Percentiles rank a stretch among this genome's conserved stretches.
phyloP scores from a whole-genome alignment of 345 rosid species.

The Luvunga scandens region DNA sequence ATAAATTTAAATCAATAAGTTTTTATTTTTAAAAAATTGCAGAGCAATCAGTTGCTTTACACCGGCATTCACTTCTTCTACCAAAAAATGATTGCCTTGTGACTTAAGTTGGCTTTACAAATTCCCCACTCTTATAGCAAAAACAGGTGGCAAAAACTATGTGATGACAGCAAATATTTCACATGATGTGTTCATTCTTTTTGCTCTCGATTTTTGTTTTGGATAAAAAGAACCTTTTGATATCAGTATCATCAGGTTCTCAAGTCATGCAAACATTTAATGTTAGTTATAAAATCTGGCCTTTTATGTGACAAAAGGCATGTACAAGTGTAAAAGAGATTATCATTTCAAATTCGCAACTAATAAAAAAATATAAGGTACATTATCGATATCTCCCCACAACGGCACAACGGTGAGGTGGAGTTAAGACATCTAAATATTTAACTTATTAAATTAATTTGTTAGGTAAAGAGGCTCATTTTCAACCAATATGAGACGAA shows the following conservation, averaged over 20 bases:
- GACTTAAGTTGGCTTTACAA: not conserved
- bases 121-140: not conserved
- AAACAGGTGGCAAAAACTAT: conserved; percentile 4
- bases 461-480: not conserved
- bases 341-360: too few relatives aligned
- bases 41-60: not conserved
- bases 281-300: too few relatives aligned
- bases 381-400: too few relatives aligned
- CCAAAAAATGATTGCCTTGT: not conserved
- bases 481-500: not conserved
- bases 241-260: not conserved
- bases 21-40: not conserved
- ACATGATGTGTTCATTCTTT: conserved; percentile 5
- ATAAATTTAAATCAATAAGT: not conserved
- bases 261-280: not conserved
- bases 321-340: too few relatives aligned
- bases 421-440: too few relatives aligned
- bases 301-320: too few relatives aligned
- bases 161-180: conserved; percentile 12
- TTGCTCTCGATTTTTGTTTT: too few relatives aligned
- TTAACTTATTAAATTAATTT: too few relatives aligned
- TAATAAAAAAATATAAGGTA: too few relatives aligned
- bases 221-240: not conserved
- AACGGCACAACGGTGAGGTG: too few relatives aligned
- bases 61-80: not conserved